Evolutionary conservation across 2,329 filamentous ascomycete species (phyloP), one percentile per base, ranked within the genome.

Genomic region (Aspergillus ochraceoroseus): DNA sequence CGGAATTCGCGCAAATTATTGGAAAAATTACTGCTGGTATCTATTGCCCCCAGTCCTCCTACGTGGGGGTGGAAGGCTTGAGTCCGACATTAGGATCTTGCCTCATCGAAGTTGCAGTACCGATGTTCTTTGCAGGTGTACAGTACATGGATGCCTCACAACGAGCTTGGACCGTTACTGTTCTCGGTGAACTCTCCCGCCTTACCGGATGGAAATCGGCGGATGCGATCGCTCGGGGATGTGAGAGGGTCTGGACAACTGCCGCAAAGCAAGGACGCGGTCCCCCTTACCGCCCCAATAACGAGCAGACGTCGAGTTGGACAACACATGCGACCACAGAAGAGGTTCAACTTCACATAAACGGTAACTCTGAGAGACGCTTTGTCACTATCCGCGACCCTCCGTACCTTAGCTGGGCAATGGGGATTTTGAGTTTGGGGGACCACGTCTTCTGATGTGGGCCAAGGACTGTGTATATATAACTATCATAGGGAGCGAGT

Each of bases 181-280:
- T 84, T 18, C 73, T 95, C 40, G 76, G 80, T 52, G 82, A 87
- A 53, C 82, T 94, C 26, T 79, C 84, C 2, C 78, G 82, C 1
- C 72, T 92, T 5, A 95, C 87, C 0, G 92, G 92, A 0, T 95
- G 87, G 85, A 83, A 87, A 54, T 87, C 84, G 1, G 85, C 87
- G 1, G 76, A 79, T 22, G 79, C 88, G 27, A 90, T 95, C 48
- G 87, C 87, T 0, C 74, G 78, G 33, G 88, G 87, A 1, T 94
- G 87, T 61, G 89, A 96, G 63, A 82, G 80, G 2, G 76, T 80
- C 0, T 98, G 92, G 92, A 74, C 77, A 44, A 85, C 82, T 57
- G 81, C 84, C 1, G 83, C 79, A 3, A 76, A 82, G 46, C 71
- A 84, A 52, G 85, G 85, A 0, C 75, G 79, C 31, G 90, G 88